Base-by-base conservation (phyloP, 192 early-diverging fungal species). In the Chytriomyces sp. region DNA sequence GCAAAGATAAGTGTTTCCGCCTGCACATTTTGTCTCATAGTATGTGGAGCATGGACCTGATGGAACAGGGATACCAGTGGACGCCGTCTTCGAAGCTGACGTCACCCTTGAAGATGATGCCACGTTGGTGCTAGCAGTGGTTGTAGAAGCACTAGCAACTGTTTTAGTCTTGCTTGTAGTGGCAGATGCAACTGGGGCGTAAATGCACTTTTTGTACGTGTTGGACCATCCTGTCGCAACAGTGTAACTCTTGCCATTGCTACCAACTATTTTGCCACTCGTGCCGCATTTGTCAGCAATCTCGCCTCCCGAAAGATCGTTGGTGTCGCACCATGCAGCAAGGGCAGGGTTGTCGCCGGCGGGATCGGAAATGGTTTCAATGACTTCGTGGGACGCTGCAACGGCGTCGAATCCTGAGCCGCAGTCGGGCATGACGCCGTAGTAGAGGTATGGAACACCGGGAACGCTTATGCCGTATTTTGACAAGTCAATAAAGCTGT, bases 381-480 rank as follows among this genome's bases (percentile, higher is more conserved):
- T 28, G 35, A 67, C 43, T 45, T 67, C 66, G 45, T 67, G 66
- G 8, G 66, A 67, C 18, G 46, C 44, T 7, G 28, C 44, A 23
- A 67, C 45, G 7, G 23, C 28, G 11, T 67, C 66, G 23, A 45
- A 67, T 11, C 28, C 44, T 28, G 43, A 43, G 18, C 66, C 66
- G 23, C 66, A 67, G 7, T 71, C 50, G 18, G 69, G 69, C 50
- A 81, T 67, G 8, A 82, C 66, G 49, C 72, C 79, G 67, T 82
- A 82, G 45, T 68, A 77, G 26, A 82, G 26, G 67, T 82, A 78
- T 35, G 60, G 26, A 48, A 64, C 61, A 16, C 67, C 66, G 5
- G 66, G 66, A 46, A 67, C 46, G 23, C 13, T 46, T 20, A 64
- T 26, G 1, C 50, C 59, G n/a, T 53, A 60, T 5, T 71, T 49